phyloP scores from a whole-genome alignment of 306 rosid genomes.

The Notholithocarpus densiflorus region DNA sequence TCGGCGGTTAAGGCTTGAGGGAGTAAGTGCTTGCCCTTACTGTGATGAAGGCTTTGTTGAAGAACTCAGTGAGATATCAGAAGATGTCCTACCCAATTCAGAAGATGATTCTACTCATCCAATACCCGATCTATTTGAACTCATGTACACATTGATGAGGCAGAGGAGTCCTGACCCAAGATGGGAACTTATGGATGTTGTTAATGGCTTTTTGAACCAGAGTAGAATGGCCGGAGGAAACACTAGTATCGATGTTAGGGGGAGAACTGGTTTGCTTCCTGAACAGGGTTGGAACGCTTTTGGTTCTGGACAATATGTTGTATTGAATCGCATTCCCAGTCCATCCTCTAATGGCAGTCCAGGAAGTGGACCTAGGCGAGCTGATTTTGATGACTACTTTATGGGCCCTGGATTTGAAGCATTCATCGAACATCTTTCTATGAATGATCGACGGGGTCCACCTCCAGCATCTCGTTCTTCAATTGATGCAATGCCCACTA shows the following conservation, averaged over 20 bases:
- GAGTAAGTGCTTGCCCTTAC: conserved; percentile 43
- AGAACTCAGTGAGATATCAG: conserved; percentile 50
- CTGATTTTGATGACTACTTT: conserved; percentile 43
- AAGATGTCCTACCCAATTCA: conserved; percentile 7
- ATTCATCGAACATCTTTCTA: conserved; percentile 56
- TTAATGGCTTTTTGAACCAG: conserved; percentile 46
- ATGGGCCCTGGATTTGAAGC: conserved; percentile 59
- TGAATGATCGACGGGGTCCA: conserved; percentile 58
- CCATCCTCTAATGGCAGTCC: conserved; percentile 31
- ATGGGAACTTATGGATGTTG: conserved; percentile 33
- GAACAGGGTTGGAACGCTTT: conserved; percentile 46
- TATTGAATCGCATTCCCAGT: conserved; percentile 55
- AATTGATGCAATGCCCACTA: conserved; percentile 73
- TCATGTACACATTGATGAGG: conserved; percentile 42
- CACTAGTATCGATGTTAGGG: conserved; percentile 49
- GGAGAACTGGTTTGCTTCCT: conserved; percentile 40
- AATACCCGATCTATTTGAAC: conserved; percentile 49
- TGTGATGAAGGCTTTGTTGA: conserved; percentile 62
- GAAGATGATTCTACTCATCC: conserved; percentile 31
- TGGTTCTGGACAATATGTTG: conserved; percentile 45
- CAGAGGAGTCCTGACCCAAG: conserved; percentile 49
- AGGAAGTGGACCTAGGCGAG: conserved; percentile 44
- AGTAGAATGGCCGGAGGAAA: conserved; percentile 54
- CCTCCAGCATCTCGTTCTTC: conserved; percentile 67
- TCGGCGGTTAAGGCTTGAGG: conserved; percentile 43